Base-by-base conservation (phyloP, 306 rosid species). In the Purshia tridentata region DNA sequence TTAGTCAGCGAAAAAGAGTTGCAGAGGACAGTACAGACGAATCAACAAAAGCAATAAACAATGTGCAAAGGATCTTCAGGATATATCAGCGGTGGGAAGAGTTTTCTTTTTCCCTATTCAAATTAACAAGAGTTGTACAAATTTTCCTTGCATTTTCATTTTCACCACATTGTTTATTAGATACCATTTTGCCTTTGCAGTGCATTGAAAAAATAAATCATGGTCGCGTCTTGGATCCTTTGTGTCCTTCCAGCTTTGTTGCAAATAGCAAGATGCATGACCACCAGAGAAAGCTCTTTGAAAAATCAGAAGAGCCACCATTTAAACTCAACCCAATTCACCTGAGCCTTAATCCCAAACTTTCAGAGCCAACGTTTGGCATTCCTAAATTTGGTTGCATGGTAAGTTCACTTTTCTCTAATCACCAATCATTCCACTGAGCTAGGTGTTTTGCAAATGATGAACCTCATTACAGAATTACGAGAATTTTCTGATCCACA, bases 11-110 rank as follows among this genome's bases (percentile, higher is more conserved):
- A 74, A 74, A 58, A 77, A 29, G 69, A 74, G 19, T 16, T 84
- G 87, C 75, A 73, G 61, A 51, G 87, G 72, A 16, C 68, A 65
- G 16, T 76, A 80, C 62, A 20, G n/a, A 35, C 64, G 15, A 49
- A n/a, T 10, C 14, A 48, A 67, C 69, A 10, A 55, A 41, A 55
- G 65, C n/a, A 54, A 59, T 5, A 14, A 18, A 44, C 66, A 51
- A 6, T 84, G 87, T 42, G 75, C 37, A 5, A 56, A 70, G 18
- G 69, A 77, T 84, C 76, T 80, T 54, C 45, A 74, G 49, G 82
- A 72, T 23, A 51, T 73, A 64, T 22, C 72, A 64, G 14, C 67
- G 67, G 87, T 84, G 13, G n/a, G 52, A 42, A 79, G 13, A 13
- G 41, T 9, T 20, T 14, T 53, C n/a, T 11, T 41, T 49, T 50